Evolutionary conservation across 2,329 filamentous ascomycete genomes (phyloP).

Genomic region (Cryphonectria japonica): DNA sequence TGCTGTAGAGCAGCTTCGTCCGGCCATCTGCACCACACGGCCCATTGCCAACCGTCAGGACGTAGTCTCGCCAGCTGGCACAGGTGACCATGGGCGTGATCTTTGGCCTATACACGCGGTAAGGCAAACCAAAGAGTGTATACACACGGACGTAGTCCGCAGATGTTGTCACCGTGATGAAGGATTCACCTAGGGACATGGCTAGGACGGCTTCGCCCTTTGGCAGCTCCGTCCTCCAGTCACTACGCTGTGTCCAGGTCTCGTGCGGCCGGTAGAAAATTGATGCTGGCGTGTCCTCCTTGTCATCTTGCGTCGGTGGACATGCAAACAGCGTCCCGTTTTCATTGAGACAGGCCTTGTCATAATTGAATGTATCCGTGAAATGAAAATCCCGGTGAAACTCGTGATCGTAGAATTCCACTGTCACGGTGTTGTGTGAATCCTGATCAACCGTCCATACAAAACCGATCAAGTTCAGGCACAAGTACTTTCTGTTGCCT

Average conservation of each 20-base stretch:
- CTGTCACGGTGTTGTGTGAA: slow-evolving; percentile 88
- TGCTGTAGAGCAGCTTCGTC: slow-evolving; percentile 82
- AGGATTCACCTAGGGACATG: slow-evolving; percentile 89
- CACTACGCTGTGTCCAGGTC: slow-evolving; percentile 87
- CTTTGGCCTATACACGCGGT: slow-evolving; percentile 89
- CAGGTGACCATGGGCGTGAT: slow-evolving; percentile 89
- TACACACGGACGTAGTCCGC: slow-evolving; percentile 90
- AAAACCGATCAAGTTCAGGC: slow-evolving; percentile 89
- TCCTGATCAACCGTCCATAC: slow-evolving; percentile 98
- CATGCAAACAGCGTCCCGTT: slow-evolving; percentile 86
- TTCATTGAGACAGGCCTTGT: slow-evolving; percentile 90
- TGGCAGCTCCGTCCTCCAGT: slow-evolving; percentile 90
- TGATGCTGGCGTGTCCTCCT: slow-evolving; percentile 68
- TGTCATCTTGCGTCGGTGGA: slow-evolving; percentile 61
- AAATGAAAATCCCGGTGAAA: slow-evolving; percentile 95
- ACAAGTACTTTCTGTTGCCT: slow-evolving; percentile 90
- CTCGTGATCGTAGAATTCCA: slow-evolving; percentile 96
- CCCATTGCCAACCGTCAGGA: slow-evolving; percentile 95
- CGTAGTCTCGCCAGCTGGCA: slow-evolving; percentile 91
- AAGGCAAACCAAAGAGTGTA: slow-evolving; percentile 88
- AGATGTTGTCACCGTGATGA: slow-evolving; percentile 85
- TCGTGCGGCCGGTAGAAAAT: slow-evolving; percentile 98
- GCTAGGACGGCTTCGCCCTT: slow-evolving; percentile 83
- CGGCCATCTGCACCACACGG: slow-evolving; percentile 78
- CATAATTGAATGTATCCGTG: slow-evolving; percentile 92